Conservation (phyloP, 306 rosid species). For the Psophocarpus tetragonolobus region DNA sequence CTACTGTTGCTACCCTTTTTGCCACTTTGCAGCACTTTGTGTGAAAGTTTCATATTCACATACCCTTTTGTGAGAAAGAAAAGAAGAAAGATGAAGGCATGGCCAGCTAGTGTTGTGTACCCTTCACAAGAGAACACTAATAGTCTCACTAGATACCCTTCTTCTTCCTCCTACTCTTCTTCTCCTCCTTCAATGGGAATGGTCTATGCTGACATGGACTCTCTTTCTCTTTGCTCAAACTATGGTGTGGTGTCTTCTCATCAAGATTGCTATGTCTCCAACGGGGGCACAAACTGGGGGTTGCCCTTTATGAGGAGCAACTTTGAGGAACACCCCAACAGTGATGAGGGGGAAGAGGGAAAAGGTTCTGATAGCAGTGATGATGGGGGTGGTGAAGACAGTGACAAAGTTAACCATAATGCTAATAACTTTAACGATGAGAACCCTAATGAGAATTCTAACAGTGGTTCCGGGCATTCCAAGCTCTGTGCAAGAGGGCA, state of each 20-base stretch:
- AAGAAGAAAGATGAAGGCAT: conserved; percentile 48
- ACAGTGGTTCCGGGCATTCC: conserved; percentile 58
- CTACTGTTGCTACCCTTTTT: too few relatives aligned
- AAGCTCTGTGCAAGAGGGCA: conserved; percentile 95
- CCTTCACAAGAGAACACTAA: conserved; percentile 38
- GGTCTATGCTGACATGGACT: conserved; percentile 66
- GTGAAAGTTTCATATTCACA: conserved; percentile 8
- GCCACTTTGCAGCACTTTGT: not conserved
- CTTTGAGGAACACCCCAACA: conserved; percentile 48
- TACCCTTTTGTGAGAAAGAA: not conserved
- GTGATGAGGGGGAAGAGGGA: conserved; percentile 33
- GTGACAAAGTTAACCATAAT: conserved; percentile 27
- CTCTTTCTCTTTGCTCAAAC: conserved; percentile 68
- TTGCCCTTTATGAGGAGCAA: conserved; percentile 56
- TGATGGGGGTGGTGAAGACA: conserved; percentile 43
- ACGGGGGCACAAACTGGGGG: conserved; percentile 50
- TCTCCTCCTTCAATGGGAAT: conserved; percentile 54
- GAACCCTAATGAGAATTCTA: conserved; percentile 47
- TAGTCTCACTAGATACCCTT: conserved; percentile 19
- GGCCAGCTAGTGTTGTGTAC: conserved; percentile 47
- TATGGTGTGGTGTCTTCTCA: conserved; percentile 50
- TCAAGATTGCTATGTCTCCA: conserved; percentile 45
- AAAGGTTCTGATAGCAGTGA: conserved; percentile 60
- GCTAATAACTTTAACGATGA: conserved; percentile 26
- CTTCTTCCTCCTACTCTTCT: conserved; percentile 36